A percentile compares a stretch with the other conserved stretches of the same genome.
Evolutionary conservation across 768 basidiomycete genomes (phyloP).

Genomic region (Terana coerulea): DNA sequence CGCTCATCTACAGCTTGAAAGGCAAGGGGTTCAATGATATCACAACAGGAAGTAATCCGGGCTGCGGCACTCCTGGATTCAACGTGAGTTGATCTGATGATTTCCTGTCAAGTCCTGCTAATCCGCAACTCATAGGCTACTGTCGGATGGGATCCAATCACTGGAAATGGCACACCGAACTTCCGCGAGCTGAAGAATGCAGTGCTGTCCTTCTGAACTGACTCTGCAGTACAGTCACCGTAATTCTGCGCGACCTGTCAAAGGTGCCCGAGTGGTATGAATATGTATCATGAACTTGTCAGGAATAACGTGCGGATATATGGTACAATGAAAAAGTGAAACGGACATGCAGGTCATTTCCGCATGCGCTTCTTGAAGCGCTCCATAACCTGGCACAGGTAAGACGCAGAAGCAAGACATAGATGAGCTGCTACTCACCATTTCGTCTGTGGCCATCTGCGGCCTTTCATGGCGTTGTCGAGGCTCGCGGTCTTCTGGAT

Average conservation of each 20-base stretch:
- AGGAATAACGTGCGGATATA: neutral
- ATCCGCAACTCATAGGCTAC: conserved; percentile 21
- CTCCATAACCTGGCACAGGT: conserved; percentile 74
- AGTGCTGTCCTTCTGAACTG: conserved; percentile 16
- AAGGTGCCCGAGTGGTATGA: neutral
- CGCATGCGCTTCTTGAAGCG: conserved; percentile 97
- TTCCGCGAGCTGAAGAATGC: conserved; percentile 28
- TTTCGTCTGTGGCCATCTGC: conserved; percentile 89
- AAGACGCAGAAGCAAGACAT: neutral
- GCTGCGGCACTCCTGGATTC: conserved; percentile 36
- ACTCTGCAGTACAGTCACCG: neutral
- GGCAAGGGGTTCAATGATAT: conserved; percentile 32
- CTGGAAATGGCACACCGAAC: conserved; percentile 32
- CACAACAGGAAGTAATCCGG: conserved; percentile 32
- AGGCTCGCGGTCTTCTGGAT: conserved; percentile 45
- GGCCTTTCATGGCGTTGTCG: conserved; percentile 47
- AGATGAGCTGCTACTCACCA: conserved; percentile 45
- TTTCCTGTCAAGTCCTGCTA: conserved; percentile 4
- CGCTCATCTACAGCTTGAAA: conserved; percentile 28
- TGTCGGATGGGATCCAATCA: conserved; percentile 35
- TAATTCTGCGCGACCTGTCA: no score
- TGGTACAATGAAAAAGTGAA: neutral
- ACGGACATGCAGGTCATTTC: conserved; percentile 39
- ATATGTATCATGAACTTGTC: neutral
- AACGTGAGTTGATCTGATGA: conserved; percentile 20